Base-by-base conservation (phyloP, 179 eudicot genomes). In the Corrigiola litoralis region DNA sequence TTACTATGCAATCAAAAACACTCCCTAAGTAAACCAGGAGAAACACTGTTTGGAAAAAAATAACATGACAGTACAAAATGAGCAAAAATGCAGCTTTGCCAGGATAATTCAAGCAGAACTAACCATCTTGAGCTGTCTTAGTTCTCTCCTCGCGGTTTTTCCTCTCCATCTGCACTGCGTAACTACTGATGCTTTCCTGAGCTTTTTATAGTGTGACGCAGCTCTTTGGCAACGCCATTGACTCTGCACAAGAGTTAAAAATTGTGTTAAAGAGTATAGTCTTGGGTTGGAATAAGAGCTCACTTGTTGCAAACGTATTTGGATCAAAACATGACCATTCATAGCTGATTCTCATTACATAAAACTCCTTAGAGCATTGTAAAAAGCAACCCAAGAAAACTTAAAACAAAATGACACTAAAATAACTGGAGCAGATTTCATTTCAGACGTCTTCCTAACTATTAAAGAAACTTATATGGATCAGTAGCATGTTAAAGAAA, bases 111-210 rank as follows among this genome's bases (percentile, higher is more conserved):
- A 55, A 57, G 45, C 13, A 52, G 21, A 48, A 63, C 80, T 70
- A 16, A 94, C 99, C 95, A 84, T 86, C 83, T 90, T 94, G 65
- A 90, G 97, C 82, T 75, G 81, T 70, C 95, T 79, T 56, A 94
- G 63, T 66, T 94, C 89, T 75, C 65, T 76, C 71, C 78, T 84
- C 32, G 86, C 99, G 55, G 75, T 61, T 80, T 67, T 86, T 47
- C 94, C 95, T 66, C 99, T 87, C 99, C 96, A 87, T 75, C 87
- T 82, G 84, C 95, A 82, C 64, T 94, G 99, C 61, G 97, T 57
- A 73, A 77, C 66, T 66, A 90, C 37, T 66, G 85, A 73, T 74
- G 94, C 97, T 71, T 79, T 81, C 71, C 69, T 86, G 60, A 90
- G 89, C 68, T 77, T 80, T 65, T 70, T 86, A 55, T 87, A 88